These are phyloP conservation scores for Tremella fuciformis DNA, from an alignment of 768 basidiomycete genomes.

Conservation along the genomic window DNA sequence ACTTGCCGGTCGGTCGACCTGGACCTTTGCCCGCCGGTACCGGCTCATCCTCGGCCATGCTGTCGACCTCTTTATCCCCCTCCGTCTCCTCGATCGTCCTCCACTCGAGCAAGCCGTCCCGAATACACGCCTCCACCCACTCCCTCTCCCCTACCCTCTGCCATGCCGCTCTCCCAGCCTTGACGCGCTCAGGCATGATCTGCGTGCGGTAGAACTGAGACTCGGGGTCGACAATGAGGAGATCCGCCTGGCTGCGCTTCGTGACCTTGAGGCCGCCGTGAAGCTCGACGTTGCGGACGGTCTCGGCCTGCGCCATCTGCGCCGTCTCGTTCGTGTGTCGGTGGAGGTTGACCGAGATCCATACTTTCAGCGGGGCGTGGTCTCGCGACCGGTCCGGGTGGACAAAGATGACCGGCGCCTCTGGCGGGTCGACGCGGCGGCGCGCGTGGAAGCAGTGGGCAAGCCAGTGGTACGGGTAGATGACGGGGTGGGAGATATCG, in stretches of 20 bases:
- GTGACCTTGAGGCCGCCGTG: slow-evolving; percentile 29
- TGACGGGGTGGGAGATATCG: slow-evolving; percentile 12
- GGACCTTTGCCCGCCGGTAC: slow-evolving; percentile 23
- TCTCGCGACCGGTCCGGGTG: slow-evolving; percentile 14
- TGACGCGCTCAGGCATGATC: slow-evolving; percentile 18
- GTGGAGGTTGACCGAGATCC: slow-evolving; percentile 38
- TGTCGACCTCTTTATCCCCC: slow-evolving; percentile 17
- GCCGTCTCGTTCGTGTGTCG: slow-evolving; percentile 17
- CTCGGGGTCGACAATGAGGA: slow-evolving; percentile 31
- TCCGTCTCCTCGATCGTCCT: background rate
- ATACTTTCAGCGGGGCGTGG: slow-evolving; percentile 25
- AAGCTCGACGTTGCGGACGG: slow-evolving; percentile 12
- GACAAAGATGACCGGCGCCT: slow-evolving; percentile 18
- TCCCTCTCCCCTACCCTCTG: slow-evolving; percentile 39
- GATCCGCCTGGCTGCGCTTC: slow-evolving; percentile 31
- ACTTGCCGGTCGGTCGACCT: slow-evolving; percentile 42
- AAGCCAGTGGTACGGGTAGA: slow-evolving; percentile 38
- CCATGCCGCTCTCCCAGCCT: slow-evolving; percentile 18
- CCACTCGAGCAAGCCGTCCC: slow-evolving; percentile 25
- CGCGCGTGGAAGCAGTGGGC: slow-evolving; percentile 6
- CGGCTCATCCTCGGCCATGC: slow-evolving; percentile 29
- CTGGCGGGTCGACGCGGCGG: background rate
- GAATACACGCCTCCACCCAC: slow-evolving; percentile 37
- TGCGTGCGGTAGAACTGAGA: slow-evolving; percentile 23
- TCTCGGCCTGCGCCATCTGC: slow-evolving; percentile 16